phyloP scores from a whole-genome alignment of 371 early-diverging fungal species.

The Mucor irregularis region DNA sequence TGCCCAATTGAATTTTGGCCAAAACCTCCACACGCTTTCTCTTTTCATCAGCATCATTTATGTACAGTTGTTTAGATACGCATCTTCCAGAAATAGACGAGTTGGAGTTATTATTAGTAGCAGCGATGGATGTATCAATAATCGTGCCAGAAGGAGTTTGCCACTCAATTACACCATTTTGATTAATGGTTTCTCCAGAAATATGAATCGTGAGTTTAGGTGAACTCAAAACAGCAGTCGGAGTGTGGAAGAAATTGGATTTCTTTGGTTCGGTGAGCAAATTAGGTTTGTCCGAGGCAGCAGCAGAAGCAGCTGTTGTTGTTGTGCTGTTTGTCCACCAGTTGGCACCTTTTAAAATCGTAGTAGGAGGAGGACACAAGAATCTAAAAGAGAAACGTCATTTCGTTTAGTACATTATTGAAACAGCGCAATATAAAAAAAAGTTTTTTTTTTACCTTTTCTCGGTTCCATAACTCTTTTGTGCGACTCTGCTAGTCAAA shows the following conservation, averaged over 20 bases:
- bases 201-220: slow-evolving; percentile 50
- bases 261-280: slow-evolving; percentile 21
- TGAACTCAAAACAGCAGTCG: slow-evolving; percentile 14
- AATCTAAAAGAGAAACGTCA: slow-evolving; percentile 46
- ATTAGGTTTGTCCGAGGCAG: slow-evolving; percentile 15
- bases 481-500: slow-evolving; percentile 79
- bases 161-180: slow-evolving; percentile 49
- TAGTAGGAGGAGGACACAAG: slow-evolving; percentile 82
- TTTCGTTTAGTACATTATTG: slow-evolving; percentile 2
- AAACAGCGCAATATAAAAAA: slow-evolving; percentile 18
- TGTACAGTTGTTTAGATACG: slow-evolving; percentile 78
- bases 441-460: slow-evolving; percentile 66
- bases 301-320: too few species aligned
- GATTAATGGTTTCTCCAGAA: slow-evolving; percentile 45
- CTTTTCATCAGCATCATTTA: slow-evolving; percentile 85
- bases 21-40: slow-evolving; percentile 76
- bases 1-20: slow-evolving; percentile 69
- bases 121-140: slow-evolving; percentile 26
- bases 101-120: slow-evolving; percentile 13
- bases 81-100: slow-evolving; percentile 22
- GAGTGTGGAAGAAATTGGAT: slow-evolving; percentile 23
- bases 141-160: slow-evolving; percentile 30
- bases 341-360: slow-evolving; percentile 68
- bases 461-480: slow-evolving; percentile 85
- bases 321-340: slow-evolving; percentile 54